Base-by-base conservation (phyloP, 345 rosid species). In the Pistacia vera region DNA sequence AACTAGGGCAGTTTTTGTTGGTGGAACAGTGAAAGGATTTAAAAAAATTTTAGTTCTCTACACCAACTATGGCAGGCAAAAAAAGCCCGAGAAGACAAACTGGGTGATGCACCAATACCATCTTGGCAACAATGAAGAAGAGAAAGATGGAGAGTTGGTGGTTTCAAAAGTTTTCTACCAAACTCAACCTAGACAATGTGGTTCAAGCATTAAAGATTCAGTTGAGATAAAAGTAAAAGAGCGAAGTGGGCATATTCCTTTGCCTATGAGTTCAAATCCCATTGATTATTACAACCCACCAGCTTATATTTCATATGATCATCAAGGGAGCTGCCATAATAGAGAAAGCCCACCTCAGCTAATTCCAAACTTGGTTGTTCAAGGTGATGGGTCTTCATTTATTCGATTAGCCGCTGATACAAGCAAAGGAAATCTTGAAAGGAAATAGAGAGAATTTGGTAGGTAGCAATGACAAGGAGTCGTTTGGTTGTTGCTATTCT, bases 41-140 rank as follows among this genome's bases (percentile, higher is more conserved):
- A 95, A 95, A 85, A 92, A 94, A 79, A 94, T 94, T 56, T 76
- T 92, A 56, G 98, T 92, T 5, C 95, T 94, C 57, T 94, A 95
- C 89, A 91, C 95, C 46, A 95, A 95, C 81, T 89, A 89, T 68
- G 95, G 98, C 10, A 88, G 95, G 79, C 93, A 93, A 70, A 88
- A 85, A 78, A 93, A 93, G 64, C 97, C 98, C 0, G 98, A 93
- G 81, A 95, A 95, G 75, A 91, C 97, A 49, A 91, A 86, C 80
- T 95, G 98, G 98, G 98, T 95, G 46, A 95, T 95, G 97, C 98
- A 95, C 78, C 98, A 95, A 72, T 95, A 93, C 80, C 98, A 95
- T 78, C 87, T 93, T 56, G 98, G 98, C 44, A 70, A 81, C 79
- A 81, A 81, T 38, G 97, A 91, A 72, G 98, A 95, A 52, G 98